These are phyloP conservation scores for Puccinia coronata DNA, from an alignment of 1,284 basidiomycete species.

Conservation along the genomic window DNA sequence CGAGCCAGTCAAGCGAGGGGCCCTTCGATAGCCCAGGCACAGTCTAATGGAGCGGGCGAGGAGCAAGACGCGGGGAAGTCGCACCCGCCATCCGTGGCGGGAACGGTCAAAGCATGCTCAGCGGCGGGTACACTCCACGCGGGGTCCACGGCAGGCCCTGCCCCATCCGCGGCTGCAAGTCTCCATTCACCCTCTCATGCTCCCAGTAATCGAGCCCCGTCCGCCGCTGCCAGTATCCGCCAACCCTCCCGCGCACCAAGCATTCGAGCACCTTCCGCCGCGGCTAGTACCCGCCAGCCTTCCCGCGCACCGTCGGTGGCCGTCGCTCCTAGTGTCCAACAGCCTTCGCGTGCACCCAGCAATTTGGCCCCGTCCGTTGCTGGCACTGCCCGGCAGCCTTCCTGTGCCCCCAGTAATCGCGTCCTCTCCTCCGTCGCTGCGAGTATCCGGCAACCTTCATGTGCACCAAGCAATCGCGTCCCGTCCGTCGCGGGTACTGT, in stretches of 20 bases:
- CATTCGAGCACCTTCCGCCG: neutral
- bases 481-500: neutral
- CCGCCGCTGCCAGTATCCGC: neutral
- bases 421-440: neutral
- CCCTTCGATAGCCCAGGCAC: neutral
- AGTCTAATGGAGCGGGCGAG: neutral
- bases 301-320: conserved; percentile 6
- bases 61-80: neutral
- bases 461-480: neutral
- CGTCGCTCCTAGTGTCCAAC: neutral
- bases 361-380: neutral
- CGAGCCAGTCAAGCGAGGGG: neutral
- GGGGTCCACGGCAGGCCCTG: no score
- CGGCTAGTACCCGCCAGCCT: neutral
- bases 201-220: neutral
- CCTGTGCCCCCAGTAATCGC: neutral
- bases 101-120: neutral
- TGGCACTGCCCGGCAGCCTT: neutral
- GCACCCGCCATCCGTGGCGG: neutral
- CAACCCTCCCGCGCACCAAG: neutral
- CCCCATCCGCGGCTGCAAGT: neutral
- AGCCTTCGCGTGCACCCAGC: neutral
- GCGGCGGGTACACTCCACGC: neutral
- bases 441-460: neutral
- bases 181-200: neutral